Conservation (phyloP, 495 filamentous ascomycete species). For the Neurospora pannonica region DNA sequence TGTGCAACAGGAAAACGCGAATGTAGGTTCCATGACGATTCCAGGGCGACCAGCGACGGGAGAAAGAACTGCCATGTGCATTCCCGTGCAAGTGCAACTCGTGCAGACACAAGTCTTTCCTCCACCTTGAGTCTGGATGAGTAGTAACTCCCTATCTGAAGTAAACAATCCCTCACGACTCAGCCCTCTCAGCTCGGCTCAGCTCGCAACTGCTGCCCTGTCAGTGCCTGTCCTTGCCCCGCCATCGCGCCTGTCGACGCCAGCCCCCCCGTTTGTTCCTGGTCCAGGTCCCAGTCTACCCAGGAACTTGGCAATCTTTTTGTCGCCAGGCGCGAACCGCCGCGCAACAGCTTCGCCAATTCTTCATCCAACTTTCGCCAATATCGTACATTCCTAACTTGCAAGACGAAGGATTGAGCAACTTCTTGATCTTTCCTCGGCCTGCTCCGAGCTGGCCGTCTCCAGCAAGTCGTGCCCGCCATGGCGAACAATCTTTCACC, state of each 20-base stretch:
- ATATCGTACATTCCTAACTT: background rate
- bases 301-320: background rate
- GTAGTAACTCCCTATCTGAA: background rate
- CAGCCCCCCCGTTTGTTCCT: background rate
- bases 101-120: background rate
- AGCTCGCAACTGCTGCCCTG: background rate
- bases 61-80: background rate
- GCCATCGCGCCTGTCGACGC: background rate
- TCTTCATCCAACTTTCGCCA: background rate
- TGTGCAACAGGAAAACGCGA: background rate
- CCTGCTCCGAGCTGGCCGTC: constrained; percentile 12
- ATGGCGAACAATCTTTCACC: constrained; percentile 56
- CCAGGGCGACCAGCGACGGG: background rate
- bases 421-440: constrained; percentile 1
- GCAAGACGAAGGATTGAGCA: background rate
- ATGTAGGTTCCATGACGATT: background rate
- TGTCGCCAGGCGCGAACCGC: background rate
- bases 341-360: background rate
- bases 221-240: background rate
- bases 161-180: background rate
- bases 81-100: background rate
- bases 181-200: background rate
- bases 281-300: background rate
- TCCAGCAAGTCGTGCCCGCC: constrained; percentile 12
- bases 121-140: too few species aligned